These are phyloP conservation scores for Microbotryum violaceum DNA, from an alignment of 1,284 basidiomycete genomes.

Conservation along the genomic window DNA sequence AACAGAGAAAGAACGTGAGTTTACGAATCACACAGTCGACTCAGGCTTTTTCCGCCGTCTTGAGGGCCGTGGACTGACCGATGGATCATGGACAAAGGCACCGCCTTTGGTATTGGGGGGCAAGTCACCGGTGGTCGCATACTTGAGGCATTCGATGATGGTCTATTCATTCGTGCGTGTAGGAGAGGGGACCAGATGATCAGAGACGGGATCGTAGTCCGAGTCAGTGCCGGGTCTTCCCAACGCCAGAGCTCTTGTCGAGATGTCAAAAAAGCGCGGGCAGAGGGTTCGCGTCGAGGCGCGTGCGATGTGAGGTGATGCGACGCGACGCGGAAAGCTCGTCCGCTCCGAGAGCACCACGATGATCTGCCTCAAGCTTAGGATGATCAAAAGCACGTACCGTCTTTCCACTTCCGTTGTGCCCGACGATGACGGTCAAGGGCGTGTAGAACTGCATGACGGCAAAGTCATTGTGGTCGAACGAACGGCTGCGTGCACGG, in stretches of 20 bases:
- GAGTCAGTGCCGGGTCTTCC: neutral
- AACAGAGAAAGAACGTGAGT: too few species aligned
- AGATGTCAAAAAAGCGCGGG: too few species aligned
- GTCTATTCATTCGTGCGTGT: conserved; percentile 47
- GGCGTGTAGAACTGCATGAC: conserved; percentile 97
- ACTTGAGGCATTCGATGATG: conserved; percentile 98
- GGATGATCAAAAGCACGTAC: conserved; percentile 38
- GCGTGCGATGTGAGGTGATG: too few species aligned
- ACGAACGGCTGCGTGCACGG: conserved; percentile 37
- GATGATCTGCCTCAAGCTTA: too few species aligned
- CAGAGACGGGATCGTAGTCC: too few species aligned
- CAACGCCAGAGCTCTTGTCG: neutral
- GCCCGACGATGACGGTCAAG: conserved; percentile 96
- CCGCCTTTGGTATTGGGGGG: conserved; percentile 97
- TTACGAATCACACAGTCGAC: too few species aligned
- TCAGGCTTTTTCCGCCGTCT: neutral
- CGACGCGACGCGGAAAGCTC: too few species aligned
- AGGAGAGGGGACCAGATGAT: neutral
- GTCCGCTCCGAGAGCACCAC: neutral
- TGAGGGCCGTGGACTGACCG: conserved; percentile 42
- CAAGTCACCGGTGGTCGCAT: conserved; percentile 94
- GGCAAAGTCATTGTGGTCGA: conserved; percentile 75
- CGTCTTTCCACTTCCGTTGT: conserved; percentile 98
- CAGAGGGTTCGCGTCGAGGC: too few species aligned
- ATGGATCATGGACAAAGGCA: conserved; percentile 95